A percentile compares a stretch with the other conserved stretches of the same genome.
phyloP scores from a whole-genome alignment of 305 asterid species.

The Lippia alba region DNA sequence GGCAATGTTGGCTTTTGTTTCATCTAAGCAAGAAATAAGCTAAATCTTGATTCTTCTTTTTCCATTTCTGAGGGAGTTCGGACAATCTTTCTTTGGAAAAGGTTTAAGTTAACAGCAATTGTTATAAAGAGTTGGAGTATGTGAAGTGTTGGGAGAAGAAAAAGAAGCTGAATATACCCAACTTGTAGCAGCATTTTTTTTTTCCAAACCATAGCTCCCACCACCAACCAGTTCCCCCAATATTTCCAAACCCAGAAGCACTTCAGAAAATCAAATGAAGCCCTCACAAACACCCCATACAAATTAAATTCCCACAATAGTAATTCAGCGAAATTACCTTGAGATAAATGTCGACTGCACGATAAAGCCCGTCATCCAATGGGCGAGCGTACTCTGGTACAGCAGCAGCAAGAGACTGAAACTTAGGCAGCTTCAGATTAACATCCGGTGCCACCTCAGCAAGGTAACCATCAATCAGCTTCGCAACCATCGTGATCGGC shows the following conservation, averaged over 20 bases:
- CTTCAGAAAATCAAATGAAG: too few species aligned
- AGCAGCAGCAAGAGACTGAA: conserved; percentile 86
- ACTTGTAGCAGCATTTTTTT: neutral
- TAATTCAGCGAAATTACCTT: conserved; percentile 55
- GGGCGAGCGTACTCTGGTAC: conserved; percentile 97
- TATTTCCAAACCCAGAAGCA: too few species aligned
- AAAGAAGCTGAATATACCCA: neutral
- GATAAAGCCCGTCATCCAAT: conserved; percentile 95
- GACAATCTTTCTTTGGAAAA: too few species aligned
- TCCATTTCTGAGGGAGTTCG: too few species aligned
- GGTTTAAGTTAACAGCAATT: too few species aligned
- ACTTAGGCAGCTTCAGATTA: conserved; percentile 86
- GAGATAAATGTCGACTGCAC: conserved; percentile 88
- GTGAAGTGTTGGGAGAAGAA: neutral
- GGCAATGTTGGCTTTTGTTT: too few species aligned
- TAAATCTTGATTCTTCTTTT: too few species aligned
- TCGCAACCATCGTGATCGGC: conserved; percentile 94
- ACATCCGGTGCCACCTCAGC: conserved; percentile 98
- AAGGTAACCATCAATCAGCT: conserved; percentile 90
- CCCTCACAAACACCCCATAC: too few species aligned
- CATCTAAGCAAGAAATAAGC: too few species aligned
- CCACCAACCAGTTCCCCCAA: neutral
- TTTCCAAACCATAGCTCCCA: neutral
- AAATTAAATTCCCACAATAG: neutral
- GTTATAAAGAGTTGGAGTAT: too few species aligned